A percentile compares a stretch with the other conserved stretches of the same genome.
These are phyloP conservation scores for Laburnicola sp. DNA, from an alignment of 2,329 filamentous ascomycete species.

Conservation along the genomic window DNA sequence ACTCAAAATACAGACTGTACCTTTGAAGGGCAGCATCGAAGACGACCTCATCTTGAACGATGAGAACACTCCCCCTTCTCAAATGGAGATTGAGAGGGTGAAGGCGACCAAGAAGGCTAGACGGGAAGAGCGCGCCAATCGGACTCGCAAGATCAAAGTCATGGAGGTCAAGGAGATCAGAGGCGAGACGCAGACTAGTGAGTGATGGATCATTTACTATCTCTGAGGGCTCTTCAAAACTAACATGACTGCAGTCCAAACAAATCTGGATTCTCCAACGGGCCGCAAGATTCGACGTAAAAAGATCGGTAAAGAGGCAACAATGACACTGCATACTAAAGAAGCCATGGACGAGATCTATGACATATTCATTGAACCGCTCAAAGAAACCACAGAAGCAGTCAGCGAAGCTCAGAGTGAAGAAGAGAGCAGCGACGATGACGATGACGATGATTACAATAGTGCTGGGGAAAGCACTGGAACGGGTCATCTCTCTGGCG, in stretches of 20 bases:
- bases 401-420: conserved; percentile 64
- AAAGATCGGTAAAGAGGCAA: conserved; percentile 77
- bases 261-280: conserved; percentile 87
- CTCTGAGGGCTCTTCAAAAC: conserved; percentile 1
- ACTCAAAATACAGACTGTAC: conserved; percentile 21
- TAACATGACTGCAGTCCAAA: conserved; percentile 68
- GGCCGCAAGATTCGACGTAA: conserved; percentile 77
- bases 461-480: conserved; percentile 83
- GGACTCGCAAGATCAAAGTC: conserved; percentile 66
- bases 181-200: conserved; percentile 86
- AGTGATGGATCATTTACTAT: conserved; percentile 40
- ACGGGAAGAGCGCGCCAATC: conserved; percentile 54
- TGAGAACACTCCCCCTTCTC: conserved; percentile 51
- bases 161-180: conserved; percentile 71
- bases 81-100: conserved; percentile 62
- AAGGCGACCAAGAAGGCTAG: conserved; percentile 52
- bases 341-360: conserved; percentile 98
- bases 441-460: conserved; percentile 77
- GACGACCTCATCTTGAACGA: conserved; percentile 45
- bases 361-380: conserved; percentile 89
- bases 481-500: conserved; percentile 70
- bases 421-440: conserved; percentile 61
- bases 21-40: conserved; percentile 41
- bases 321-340: conserved; percentile 95
- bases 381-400: conserved; percentile 56